Evolutionary conservation across 805 yeast genomes (phyloP), one percentile per base, ranked within the genome.

Genomic region (Lipomyces chichibuensis): DNA sequence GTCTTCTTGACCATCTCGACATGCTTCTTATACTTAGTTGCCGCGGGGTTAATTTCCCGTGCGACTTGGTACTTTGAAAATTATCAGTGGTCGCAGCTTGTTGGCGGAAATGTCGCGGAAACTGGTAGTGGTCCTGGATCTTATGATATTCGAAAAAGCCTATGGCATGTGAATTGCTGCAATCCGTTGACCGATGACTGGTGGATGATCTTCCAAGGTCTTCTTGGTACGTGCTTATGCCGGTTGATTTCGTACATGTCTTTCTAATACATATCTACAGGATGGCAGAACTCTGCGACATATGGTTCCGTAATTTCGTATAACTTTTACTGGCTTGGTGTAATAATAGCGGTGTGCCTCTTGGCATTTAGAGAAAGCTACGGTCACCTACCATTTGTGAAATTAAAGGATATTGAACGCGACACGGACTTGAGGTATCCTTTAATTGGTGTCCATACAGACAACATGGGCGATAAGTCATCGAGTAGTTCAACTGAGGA

Each of bases 81-180:
- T 76, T 83, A 92, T 79, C 77, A 75, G 29, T 94, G 84, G 83
- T 84, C 85, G 78, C 73, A 81, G 68, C 76, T 82, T 62, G 87
- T 96, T 49, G 98, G 98, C 77, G 97, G 97, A 81, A 98, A 94
- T 81, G 97, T 96, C 33, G 84, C 97, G 52, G 98, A 94, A 80
- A 81, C 83, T 74, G 98, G 98, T 74, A 84, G 88, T 63, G 99
- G 99, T 73, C 94, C 97, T 55, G 99, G 99, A 76, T 89, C 98
- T 32, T 94, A 94, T 80, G 88, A 94, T 79, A 86, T 94, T 75
- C 75, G 82, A 60, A 84, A 84, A 75, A 80, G 90, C 17, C 97
- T 94, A 32, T 94, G 97, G 93, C 99, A 94, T 81, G 96, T 94
- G 69, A 92, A 94, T 84, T 94, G 98, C 82, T 94, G 98, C 83